phyloP scores from a whole-genome alignment of 1,284 basidiomycete genomes.

The Mycena sp. region DNA sequence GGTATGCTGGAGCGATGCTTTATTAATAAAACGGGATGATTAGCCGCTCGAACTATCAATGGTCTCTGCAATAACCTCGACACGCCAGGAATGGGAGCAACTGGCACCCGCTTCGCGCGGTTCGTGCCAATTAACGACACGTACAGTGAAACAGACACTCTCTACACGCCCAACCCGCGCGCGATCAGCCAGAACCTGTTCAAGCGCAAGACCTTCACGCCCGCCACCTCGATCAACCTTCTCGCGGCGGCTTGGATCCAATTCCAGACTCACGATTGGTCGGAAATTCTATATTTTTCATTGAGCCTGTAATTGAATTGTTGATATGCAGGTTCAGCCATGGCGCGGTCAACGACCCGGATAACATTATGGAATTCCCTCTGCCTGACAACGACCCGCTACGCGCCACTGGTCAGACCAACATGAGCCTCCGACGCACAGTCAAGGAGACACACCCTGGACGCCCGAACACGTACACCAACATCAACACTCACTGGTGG shows the following conservation, averaged over 20 bases:
- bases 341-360: conserved; percentile 11
- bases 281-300: not conserved
- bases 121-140: conserved; percentile 21
- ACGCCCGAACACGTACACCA: conserved; percentile 19
- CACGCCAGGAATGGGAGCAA: conserved; percentile 14
- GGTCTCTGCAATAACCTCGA: conserved; percentile 19
- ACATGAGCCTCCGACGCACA: conserved; percentile 14
- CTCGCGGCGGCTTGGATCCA: conserved; percentile 25
- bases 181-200: conserved; percentile 20
- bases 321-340: conserved; percentile 12
- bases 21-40: not conserved
- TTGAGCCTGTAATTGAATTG: not conserved
- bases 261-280: conserved; percentile 23
- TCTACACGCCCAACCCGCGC: conserved; percentile 22
- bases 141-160: conserved; percentile 11
- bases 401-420: conserved; percentile 16
- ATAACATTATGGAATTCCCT: conserved; percentile 4
- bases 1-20: not conserved
- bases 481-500: conserved; percentile 25
- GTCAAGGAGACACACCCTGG: conserved; percentile 6
- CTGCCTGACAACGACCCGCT: conserved; percentile 16
- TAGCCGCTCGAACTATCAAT: not conserved
- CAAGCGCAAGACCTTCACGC: conserved; percentile 14
- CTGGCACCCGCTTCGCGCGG: conserved; percentile 12
- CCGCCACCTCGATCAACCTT: conserved; percentile 18